Conservation (phyloP, 129 eudicot genomes). For the Lactuca saligna region DNA sequence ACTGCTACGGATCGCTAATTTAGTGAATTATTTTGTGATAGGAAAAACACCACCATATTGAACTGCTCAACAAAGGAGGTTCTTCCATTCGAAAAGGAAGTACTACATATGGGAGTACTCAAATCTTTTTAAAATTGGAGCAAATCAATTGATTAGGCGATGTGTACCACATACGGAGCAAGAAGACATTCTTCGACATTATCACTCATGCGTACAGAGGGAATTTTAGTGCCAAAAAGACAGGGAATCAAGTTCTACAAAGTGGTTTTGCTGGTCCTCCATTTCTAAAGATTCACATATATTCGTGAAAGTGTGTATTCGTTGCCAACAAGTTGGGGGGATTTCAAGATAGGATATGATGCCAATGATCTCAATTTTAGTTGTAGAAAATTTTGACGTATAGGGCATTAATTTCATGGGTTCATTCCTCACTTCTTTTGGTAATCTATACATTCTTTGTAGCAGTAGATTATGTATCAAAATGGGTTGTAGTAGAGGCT, state of each 20-base stretch:
- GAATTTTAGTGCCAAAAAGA: conserved; percentile 1
- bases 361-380: neutral
- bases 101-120: too few relatives aligned
- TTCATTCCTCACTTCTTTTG: neutral
- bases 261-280: neutral
- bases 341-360: neutral
- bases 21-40: too few relatives aligned
- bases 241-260: neutral
- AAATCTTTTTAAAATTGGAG: too few relatives aligned
- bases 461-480: neutral
- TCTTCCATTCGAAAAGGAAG: too few relatives aligned
- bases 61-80: too few relatives aligned
- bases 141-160: too few relatives aligned
- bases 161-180: too few relatives aligned
- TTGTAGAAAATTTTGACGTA: neutral
- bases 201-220: neutral
- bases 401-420: conserved; percentile 9
- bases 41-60: too few relatives aligned
- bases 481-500: neutral
- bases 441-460: neutral
- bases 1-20: too few relatives aligned
- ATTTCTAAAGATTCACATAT: neutral
- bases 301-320: neutral
- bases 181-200: neutral
- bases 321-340: neutral